Conservation (phyloP, 805 yeast species). For the Candida rishiriensis region DNA sequence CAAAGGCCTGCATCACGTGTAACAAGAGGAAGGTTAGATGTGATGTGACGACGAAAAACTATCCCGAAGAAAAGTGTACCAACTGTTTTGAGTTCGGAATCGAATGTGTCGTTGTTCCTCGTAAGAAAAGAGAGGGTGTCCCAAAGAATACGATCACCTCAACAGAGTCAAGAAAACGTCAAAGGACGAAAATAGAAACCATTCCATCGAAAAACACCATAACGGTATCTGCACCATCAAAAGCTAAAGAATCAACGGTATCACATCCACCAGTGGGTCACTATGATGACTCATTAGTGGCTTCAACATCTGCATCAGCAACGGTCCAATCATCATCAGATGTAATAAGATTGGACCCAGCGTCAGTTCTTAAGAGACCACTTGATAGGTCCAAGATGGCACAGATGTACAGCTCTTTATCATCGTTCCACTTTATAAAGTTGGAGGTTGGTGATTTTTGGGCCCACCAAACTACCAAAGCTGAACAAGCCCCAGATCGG, state of each 20-base stretch:
- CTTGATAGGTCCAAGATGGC: conserved; percentile 1
- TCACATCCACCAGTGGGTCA: background rate
- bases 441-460: conserved; percentile 3
- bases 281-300: background rate
- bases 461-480: background rate
- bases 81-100: conserved; percentile 3
- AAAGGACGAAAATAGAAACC: too few species aligned
- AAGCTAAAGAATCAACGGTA: background rate
- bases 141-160: background rate
- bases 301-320: too few species aligned
- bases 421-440: background rate
- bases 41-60: conserved; percentile 1
- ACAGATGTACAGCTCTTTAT: background rate
- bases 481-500: conserved; percentile 7
- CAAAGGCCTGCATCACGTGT: conserved; percentile 3
- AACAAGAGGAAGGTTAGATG: conserved; percentile 3
- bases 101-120: conserved; percentile 1
- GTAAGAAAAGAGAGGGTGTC: conserved; percentile 1
- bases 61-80: conserved; percentile 1
- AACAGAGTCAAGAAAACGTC: background rate
- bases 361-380: background rate
- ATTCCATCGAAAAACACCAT: background rate
- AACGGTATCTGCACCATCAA: background rate
- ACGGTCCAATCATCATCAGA: background rate
- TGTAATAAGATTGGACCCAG: conserved; percentile 1